Conservation (phyloP, 768 basidiomycete genomes). For the Pholiota molesta region DNA sequence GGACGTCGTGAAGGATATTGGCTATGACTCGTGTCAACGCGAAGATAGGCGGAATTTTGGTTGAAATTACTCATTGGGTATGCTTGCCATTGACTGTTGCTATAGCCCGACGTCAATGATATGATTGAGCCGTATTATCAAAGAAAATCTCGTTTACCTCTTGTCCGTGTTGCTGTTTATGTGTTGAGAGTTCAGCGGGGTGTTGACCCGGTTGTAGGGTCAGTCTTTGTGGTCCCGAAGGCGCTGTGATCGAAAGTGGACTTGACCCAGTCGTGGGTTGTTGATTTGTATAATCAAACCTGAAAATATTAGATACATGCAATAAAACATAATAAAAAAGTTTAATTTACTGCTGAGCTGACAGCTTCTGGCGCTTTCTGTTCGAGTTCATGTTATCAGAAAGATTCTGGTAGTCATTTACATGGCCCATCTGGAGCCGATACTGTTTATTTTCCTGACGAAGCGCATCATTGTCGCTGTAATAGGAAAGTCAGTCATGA, state of each 20-base stretch:
- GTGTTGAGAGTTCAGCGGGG: constrained; percentile 43
- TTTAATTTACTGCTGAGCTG: constrained; percentile 29
- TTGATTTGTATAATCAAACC: constrained; percentile 24
- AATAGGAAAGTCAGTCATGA: constrained; percentile 10
- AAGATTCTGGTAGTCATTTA: constrained; percentile 27
- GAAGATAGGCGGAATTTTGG: background rate
- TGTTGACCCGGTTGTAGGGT: constrained; percentile 68
- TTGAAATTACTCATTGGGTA: constrained; percentile 47
- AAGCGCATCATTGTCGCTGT: constrained; percentile 54
- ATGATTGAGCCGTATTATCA: background rate
- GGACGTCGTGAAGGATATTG: constrained; percentile 38
- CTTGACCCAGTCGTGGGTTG: constrained; percentile 52
- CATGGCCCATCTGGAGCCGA: constrained; percentile 35
- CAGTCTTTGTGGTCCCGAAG: constrained; percentile 63
- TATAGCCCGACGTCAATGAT: background rate
- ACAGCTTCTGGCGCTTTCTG: constrained; percentile 65
- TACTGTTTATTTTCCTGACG: constrained; percentile 52
- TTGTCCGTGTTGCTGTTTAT: constrained; percentile 22
- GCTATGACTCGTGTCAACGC: background rate
- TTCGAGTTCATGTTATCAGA: constrained; percentile 52
- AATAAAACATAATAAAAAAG: background rate
- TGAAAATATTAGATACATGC: constrained; percentile 5
- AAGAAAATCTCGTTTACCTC: background rate
- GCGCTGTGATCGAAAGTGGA: constrained; percentile 58
- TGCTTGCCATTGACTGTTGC: constrained; percentile 52